Evolutionary conservation across 163 green algal species (phyloP), one percentile per base, ranked within the genome.

Genomic region (Botryococcus braunii): DNA sequence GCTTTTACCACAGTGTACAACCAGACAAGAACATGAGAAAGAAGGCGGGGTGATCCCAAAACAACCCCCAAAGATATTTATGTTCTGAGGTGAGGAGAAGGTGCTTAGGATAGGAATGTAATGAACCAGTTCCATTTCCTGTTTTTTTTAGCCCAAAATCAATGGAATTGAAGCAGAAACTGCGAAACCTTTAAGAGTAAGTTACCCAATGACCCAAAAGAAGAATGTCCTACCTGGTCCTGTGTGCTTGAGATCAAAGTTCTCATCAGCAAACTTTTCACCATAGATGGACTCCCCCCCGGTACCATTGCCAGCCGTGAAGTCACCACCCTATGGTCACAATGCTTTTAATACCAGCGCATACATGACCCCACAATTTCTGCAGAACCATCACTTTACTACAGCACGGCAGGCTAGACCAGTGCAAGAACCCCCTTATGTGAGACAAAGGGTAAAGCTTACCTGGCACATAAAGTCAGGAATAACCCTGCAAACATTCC

Each of bases 191-290:
- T n/a, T n/a, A n/a, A n/a, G n/a, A n/a, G n/a, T n/a, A n/a, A n/a
- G n/a, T n/a, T n/a, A n/a, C n/a, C 29, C 39, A 23, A 38, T 41
- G 23, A 65, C n/a, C n/a, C 58, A 50, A 56, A 34, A 31, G 55
- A 31, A 55, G 46, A 64, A 38, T 58, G 49, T 60, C 41, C 43
- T n/a, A 73, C 81, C 86, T 46, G 86, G 73, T 27, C 81, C 82
- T 62, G 74, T 85, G 82, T 94, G 87, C 81, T 89, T 93, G 4
- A 91, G 76, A 66, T 68, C 52, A 69, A 86, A 86, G 71, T 83
- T 82, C 77, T 78, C 71, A 47, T 76, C 77, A 46, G 68, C 57
- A 49, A 79, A 79, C 68, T 66, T 66, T 25, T 62, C 57, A 52
- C 82, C 82, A 48, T 87, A 89, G 63, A 87, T 87, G 32, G 74